These are phyloP conservation scores for Hymenochaete sp. DNA, from an alignment of 1,284 basidiomycete species.

Conservation along the genomic window DNA sequence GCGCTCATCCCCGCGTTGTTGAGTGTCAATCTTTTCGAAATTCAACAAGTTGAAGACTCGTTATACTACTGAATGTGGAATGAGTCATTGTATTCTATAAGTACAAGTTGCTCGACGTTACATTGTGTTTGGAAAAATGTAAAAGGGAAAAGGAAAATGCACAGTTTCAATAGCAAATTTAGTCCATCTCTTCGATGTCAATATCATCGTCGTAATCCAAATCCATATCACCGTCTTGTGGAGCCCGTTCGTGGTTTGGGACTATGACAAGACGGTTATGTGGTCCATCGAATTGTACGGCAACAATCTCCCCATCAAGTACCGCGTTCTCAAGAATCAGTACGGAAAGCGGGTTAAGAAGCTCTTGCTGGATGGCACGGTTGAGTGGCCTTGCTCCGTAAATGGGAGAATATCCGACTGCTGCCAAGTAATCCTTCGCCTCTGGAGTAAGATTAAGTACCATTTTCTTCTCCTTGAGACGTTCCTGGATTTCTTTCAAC, in stretches of 20 bases:
- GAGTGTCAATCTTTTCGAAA: neutral
- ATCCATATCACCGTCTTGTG: constrained; percentile 47
- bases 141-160: neutral
- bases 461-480: constrained; percentile 76
- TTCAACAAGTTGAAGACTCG: neutral
- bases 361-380: constrained; percentile 85
- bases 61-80: too few relatives aligned
- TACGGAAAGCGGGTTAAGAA: constrained; percentile 87
- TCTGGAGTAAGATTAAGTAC: constrained; percentile 66
- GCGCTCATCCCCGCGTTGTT: neutral
- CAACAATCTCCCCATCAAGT: constrained; percentile 73
- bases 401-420: constrained; percentile 75
- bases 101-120: neutral
- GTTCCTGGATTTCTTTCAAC: constrained; percentile 61
- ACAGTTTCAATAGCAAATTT: neutral
- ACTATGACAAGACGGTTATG: constrained; percentile 74
- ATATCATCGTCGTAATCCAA: constrained; percentile 51
- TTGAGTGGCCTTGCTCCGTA: constrained; percentile 92
- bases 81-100: neutral
- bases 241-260: constrained; percentile 75
- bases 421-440: constrained; percentile 77
- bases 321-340: constrained; percentile 81
- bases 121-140: neutral
- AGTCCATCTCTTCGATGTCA: constrained; percentile 77
- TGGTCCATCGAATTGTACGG: constrained; percentile 75